Conservation (phyloP, 148 eudicot genomes). For the Gaultheria prostrata region DNA sequence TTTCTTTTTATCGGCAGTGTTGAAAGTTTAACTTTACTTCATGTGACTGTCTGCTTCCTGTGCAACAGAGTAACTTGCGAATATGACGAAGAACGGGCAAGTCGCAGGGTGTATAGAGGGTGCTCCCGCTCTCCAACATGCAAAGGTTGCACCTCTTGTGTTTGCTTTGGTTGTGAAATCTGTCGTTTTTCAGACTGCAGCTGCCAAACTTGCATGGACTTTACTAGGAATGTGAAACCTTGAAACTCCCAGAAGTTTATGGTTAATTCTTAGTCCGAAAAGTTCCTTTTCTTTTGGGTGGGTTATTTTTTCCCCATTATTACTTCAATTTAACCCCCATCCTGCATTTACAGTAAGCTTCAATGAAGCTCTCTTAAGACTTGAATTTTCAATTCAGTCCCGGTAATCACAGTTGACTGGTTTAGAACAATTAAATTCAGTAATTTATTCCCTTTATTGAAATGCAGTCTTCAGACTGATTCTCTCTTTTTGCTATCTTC, state of each 20-base stretch:
- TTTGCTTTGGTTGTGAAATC: constrained; percentile 64
- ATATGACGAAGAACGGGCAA: constrained; percentile 67
- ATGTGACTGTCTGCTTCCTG: background rate
- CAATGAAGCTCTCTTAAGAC: constrained; percentile 5
- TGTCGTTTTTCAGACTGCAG: constrained; percentile 68
- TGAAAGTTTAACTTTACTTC: background rate
- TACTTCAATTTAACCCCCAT: constrained; percentile 11
- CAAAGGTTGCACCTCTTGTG: constrained; percentile 69
- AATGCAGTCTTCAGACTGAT: constrained; percentile 8
- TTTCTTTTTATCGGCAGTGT: too few relatives aligned
- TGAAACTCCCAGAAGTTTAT: constrained; percentile 6
- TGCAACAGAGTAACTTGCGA: constrained; percentile 46
- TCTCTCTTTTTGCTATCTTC: background rate
- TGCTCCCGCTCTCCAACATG: constrained; percentile 54
- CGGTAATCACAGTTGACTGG: constrained; percentile 1
- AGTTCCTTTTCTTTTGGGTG: constrained; percentile 2
- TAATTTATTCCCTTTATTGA: constrained; percentile 6
- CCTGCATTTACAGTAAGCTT: constrained; percentile 9
- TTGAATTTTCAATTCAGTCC: background rate
- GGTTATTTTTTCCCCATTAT: constrained; percentile 9
- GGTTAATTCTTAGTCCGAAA: background rate
- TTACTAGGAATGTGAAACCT: constrained; percentile 40
- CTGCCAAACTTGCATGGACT: constrained; percentile 67
- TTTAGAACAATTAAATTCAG: constrained; percentile 13
- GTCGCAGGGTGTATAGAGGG: constrained; percentile 54